Evolutionary conservation across 352 stramenopile species (phyloP).

Genomic region (Blastocystis sp.): DNA sequence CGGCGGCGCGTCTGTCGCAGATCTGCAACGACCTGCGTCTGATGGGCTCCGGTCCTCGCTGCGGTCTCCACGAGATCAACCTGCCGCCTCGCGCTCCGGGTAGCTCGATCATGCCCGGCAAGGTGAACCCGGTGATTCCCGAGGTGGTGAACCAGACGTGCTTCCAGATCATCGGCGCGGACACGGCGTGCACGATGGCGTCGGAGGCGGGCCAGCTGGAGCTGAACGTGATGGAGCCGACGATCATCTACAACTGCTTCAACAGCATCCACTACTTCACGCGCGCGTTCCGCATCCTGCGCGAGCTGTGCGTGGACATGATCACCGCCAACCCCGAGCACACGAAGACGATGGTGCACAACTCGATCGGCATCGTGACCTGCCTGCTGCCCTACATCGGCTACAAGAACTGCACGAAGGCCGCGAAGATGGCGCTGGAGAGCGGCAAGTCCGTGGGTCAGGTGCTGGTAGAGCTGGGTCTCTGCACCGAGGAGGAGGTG

Average conservation of each 20-base stretch:
- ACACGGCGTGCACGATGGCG: constrained; percentile 52
- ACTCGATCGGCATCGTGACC: constrained; percentile 51
- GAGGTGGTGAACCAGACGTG: no score
- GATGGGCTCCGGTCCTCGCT: no score
- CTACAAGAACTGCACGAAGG: constrained; percentile 10
- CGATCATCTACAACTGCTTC: no score
- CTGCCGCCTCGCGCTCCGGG: no score
- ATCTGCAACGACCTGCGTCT: neutral
- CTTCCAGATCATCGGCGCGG: neutral
- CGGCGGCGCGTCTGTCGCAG: constrained; percentile 20
- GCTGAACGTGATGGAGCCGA: no score
- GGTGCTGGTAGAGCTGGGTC: constrained; percentile 36
- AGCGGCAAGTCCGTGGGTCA: constrained; percentile 44
- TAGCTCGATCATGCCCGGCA: no score
- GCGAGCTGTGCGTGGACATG: constrained; percentile 20
- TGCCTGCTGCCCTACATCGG: no score
- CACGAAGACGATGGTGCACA: constrained; percentile 23
- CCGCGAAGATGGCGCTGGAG: constrained; percentile 29
- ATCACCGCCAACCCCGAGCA: constrained; percentile 44
- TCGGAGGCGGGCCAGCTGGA: neutral
- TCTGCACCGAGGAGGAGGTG: constrained; percentile 40
- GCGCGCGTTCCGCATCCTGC: constrained; percentile 27
- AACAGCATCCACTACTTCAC: constrained; percentile 34
- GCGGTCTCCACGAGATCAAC: no score
- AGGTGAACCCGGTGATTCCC: no score